Evolutionary conservation across 768 basidiomycete species (phyloP), one percentile per base, ranked within the genome.

Genomic region (Pisolithus marmoratus): DNA sequence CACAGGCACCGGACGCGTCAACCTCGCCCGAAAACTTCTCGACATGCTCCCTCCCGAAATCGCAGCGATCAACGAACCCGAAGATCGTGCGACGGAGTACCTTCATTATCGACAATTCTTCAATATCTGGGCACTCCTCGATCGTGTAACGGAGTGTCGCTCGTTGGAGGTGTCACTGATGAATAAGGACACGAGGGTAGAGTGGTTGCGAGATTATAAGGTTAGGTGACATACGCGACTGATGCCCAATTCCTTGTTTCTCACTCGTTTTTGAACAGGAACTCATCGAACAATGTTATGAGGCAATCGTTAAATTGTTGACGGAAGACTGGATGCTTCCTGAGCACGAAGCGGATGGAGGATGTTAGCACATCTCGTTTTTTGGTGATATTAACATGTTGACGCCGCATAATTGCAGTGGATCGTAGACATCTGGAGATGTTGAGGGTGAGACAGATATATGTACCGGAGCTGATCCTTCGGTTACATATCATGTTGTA

Each of bases 391-490:
- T 41, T 52, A 48, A 12, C 48, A 49, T 23, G 59, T 45, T 23
- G 20, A 20, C 7, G 20, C 22, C 11, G 2, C 41, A 9, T 4
- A 14, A 42, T 4, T 19, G 49, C 9, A 78, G 81, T 69, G 38
- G 78, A 83, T 44, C 77, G 76, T 7, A 76, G 87, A 24, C 74
- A 73, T 22, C 72, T 73, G 20, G 90, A 94, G 55, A 78, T 95
- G 43, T 70, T 79, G 12, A 81, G 87, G n/a, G 87, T 95, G 48
- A 82, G 94, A 38, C 85, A 93, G 60, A 82, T 94, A 27, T 94
- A 87, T 67, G 74, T 96, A 23, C 95, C 94, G 0, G 93, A 96
- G 64, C 76, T 97, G 20, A 81, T 97, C 58, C 76, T 97, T 56
- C 83, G 91, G 20, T 71, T 98, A 2, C 94, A 97, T 62, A 74